Evolutionary conservation across 2,329 filamentous ascomycete genomes (phyloP).

Genomic region (Hypoxylon sp.): DNA sequence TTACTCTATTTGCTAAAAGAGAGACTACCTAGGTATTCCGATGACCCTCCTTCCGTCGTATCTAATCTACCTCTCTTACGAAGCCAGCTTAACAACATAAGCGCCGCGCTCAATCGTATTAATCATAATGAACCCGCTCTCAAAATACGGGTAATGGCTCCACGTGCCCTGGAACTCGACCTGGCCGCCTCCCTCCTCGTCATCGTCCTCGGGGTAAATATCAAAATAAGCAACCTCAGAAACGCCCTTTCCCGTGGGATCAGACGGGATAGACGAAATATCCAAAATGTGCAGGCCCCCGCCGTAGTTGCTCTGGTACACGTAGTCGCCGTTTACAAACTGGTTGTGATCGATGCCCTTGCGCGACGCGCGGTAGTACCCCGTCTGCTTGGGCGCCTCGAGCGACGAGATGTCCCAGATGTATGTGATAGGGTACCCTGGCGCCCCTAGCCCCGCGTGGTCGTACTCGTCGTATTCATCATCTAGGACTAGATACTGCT

Average conservation of each 20-base stretch:
- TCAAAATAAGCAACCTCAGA: conserved; percentile 60
- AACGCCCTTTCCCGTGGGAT: conserved; percentile 50
- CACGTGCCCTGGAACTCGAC: conserved; percentile 57
- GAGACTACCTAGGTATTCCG: not conserved
- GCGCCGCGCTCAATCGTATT: conserved; percentile 63
- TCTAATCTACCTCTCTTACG: conserved; percentile 8
- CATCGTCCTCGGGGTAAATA: conserved; percentile 61
- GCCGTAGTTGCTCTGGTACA: conserved; percentile 62
- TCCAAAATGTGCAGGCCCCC: conserved; percentile 56
- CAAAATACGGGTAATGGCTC: conserved; percentile 60
- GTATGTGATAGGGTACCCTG: conserved; percentile 59
- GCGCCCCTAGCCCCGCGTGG: conserved; percentile 53
- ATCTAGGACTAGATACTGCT: conserved; percentile 59
- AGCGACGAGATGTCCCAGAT: conserved; percentile 61
- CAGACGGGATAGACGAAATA: conserved; percentile 51
- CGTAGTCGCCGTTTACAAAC: conserved; percentile 55
- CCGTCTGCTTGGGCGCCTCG: conserved; percentile 57
- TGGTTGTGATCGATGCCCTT: conserved; percentile 60
- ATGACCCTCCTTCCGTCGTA: not conserved
- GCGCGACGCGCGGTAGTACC: conserved; percentile 56
- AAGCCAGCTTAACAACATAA: conserved; percentile 57
- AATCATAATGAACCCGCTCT: conserved; percentile 59
- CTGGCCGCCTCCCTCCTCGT: conserved; percentile 52
- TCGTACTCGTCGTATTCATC: conserved; percentile 64
- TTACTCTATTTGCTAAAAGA: conserved; percentile 22